Evolutionary conservation across 116 monocot genomes (phyloP).

Genomic region (Cymodocea nodosa): DNA sequence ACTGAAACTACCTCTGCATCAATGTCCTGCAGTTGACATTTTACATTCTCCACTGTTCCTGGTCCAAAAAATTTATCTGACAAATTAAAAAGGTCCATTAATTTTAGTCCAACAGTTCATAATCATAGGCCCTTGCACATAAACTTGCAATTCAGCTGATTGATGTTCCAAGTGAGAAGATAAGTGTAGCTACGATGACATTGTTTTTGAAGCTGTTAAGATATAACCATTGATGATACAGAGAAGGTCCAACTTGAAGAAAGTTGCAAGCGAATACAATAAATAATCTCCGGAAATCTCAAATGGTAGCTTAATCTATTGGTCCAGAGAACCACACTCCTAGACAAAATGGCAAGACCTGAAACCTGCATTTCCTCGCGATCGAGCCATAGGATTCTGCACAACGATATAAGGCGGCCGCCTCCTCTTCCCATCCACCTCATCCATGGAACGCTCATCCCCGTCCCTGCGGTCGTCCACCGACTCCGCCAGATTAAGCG

Average conservation of each 20-base stretch:
- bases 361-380: constrained; percentile 38
- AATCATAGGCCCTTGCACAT: no score
- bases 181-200: no score
- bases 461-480: constrained; percentile 73
- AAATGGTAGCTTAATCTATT: not conserved
- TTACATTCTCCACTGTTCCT: constrained; percentile 85
- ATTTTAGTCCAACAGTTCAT: no score
- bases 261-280: not conserved
- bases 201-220: no score
- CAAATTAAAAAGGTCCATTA: constrained; percentile 6
- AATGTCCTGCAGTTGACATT: constrained; percentile 58
- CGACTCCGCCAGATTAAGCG: constrained; percentile 85
- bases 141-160: no score
- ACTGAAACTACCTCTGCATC: constrained; percentile 50
- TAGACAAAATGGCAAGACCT: not conserved
- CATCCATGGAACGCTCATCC: constrained; percentile 9
- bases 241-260: not conserved
- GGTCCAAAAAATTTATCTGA: constrained; percentile 88
- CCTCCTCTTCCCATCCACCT: constrained; percentile 31
- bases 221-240: no score
- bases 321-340: no score
- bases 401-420: constrained; percentile 58
- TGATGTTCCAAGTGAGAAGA: no score
- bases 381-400: constrained; percentile 65
- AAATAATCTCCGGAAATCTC: no score